Base-by-base conservation (phyloP, 2,329 filamentous ascomycete species). In the Fusarium pininemorale region DNA sequence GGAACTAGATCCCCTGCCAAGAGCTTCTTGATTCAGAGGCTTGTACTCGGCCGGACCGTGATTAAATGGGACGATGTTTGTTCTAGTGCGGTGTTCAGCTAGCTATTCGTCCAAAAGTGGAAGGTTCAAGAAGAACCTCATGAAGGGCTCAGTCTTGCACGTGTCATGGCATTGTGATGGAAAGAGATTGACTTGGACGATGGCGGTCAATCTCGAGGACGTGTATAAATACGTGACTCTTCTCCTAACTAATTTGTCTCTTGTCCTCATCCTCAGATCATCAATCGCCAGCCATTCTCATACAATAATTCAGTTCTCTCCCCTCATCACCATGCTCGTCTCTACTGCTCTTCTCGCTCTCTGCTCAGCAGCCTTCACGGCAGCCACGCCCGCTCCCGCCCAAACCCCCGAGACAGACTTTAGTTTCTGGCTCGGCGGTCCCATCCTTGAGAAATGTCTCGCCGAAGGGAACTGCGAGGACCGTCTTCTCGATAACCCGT, bases 231-330 rank as follows among this genome's bases (percentile, higher is more conserved):
- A 35, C 15, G 3, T 24, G 28, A 13, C 22, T 18, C 5, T 4
- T n/a, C 10, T 7, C 48, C 15, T 10, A 11, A 10, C 12, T n/a
- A 3, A 14, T 13, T 10, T 8, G 1, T 18, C 7, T 18, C 4
- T 51, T 32, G 6, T 7, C 5, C 5, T 35, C 22, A 24, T 24
- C 15, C 15, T 14, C 30, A 51, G 16, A 10, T 5, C 10, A 32
- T 20, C 22, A 24, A 12, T 35, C 10, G 10, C 10, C 3, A 4
- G 8, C 7, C 22, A 13, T 7, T 35, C 1, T 51, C 22, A 14
- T 24, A 10, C 11, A 2, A 24, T 7, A 20, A 18, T 11, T n/a
- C 13, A 28, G 16, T 1, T n/a, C 14, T 15, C 13, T 9, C 5
- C 4, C 7, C 3, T 51, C 47, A 24, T 32, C 22, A 24, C 22